Percentiles rank a stretch among this genome's conserved stretches.
These are phyloP conservation scores for Prunus campanulata DNA, from an alignment of 306 rosid genomes.

Conservation along the genomic window DNA sequence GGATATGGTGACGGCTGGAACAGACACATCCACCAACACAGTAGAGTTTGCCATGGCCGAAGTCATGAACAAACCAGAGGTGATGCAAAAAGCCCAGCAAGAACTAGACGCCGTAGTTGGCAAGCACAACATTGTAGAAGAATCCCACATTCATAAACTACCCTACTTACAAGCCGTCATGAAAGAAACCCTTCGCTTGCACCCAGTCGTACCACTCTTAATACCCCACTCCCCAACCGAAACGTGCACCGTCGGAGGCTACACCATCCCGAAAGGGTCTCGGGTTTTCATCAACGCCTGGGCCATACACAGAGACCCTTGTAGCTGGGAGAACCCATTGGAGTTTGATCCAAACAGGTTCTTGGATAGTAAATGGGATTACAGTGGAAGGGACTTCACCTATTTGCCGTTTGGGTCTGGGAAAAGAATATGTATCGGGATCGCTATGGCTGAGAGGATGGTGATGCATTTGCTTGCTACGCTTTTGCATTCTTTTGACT, in stretches of 20 bases:
- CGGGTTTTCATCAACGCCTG: constrained; percentile 59
- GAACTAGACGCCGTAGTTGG: constrained; percentile 49
- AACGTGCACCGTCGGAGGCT: constrained; percentile 44
- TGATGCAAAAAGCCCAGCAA: constrained; percentile 40
- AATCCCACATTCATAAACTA: constrained; percentile 48
- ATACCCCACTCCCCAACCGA: constrained; percentile 57
- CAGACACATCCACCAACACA: constrained; percentile 64
- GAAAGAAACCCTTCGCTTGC: constrained; percentile 69
- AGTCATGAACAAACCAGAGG: constrained; percentile 42
- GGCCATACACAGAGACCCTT: constrained; percentile 79
- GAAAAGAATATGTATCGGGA: constrained; percentile 70
- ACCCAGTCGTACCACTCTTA: constrained; percentile 51
- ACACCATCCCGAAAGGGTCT: constrained; percentile 58
- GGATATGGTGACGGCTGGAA: constrained; percentile 70
- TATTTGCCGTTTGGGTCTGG: constrained; percentile 81
- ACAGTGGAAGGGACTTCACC: constrained; percentile 51
- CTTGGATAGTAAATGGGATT: constrained; percentile 47
- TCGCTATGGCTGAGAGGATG: constrained; percentile 65
- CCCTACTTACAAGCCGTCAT: constrained; percentile 59
- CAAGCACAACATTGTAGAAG: constrained; percentile 57
- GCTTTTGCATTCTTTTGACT: constrained; percentile 58
- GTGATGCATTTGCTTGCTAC: constrained; percentile 53
- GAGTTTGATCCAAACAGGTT: constrained; percentile 69
- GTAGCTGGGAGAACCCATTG: constrained; percentile 56
- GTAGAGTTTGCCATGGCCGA: constrained; percentile 68